Evolutionary conservation across 257 asterid genomes (phyloP).

Genomic region (Plantago major): DNA sequence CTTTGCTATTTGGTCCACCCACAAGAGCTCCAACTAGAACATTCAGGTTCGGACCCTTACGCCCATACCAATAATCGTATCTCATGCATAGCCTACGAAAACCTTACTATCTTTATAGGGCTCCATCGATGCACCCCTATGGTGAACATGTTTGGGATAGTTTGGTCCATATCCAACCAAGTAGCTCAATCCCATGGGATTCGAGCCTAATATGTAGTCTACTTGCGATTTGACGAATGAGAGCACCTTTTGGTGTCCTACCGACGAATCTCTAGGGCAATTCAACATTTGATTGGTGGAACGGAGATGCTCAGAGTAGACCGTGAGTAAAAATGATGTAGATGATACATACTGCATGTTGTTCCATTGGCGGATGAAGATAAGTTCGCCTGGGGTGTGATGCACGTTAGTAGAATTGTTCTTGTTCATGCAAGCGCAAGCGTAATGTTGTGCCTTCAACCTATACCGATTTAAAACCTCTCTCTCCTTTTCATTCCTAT

Average conservation of each 20-base stretch:
- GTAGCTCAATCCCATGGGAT: conserved; percentile 62
- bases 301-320: conserved; percentile 53
- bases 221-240: conserved; percentile 48
- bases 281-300: conserved; percentile 28
- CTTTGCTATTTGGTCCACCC: conserved; percentile 62
- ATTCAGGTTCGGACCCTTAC: conserved; percentile 51
- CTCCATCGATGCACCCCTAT: conserved; percentile 57
- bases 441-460: conserved; percentile 54
- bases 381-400: conserved; percentile 56
- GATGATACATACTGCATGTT: conserved; percentile 71
- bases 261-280: conserved; percentile 29
- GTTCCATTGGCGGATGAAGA: conserved; percentile 66
- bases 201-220: conserved; percentile 59
- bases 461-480: conserved; percentile 38
- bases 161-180: conserved; percentile 60
- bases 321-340: conserved; percentile 36
- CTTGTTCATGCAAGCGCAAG: conserved; percentile 61
- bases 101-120: conserved; percentile 38
- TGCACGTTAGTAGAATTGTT: conserved; percentile 43
- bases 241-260: conserved; percentile 29
- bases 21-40: conserved; percentile 62
- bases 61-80: conserved; percentile 47
- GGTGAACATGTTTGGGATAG: conserved; percentile 59
- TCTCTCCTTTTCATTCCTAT: conserved; percentile 26
- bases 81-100: conserved; percentile 70